Conservation (phyloP, 1,139 yeast genomes). For the Candida mesenterica region DNA sequence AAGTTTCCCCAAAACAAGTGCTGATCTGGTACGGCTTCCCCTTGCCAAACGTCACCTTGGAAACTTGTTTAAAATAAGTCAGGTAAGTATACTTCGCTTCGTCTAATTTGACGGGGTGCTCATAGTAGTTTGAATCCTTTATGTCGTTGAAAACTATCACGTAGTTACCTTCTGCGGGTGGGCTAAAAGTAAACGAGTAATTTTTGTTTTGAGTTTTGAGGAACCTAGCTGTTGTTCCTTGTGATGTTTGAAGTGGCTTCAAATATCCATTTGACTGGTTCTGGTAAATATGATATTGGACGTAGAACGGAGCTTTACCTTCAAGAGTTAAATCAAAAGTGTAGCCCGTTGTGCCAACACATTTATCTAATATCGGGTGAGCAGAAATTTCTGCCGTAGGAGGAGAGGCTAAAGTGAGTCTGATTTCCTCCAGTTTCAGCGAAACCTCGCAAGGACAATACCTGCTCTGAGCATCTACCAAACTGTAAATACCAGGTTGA, state of each 20-base stretch:
- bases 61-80: slow-evolving; percentile 52
- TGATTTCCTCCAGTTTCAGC: slow-evolving; percentile 29
- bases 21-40: slow-evolving; percentile 15
- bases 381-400: slow-evolving; percentile 57
- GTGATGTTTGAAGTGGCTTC: slow-evolving; percentile 31
- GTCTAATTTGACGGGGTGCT: slow-evolving; percentile 30
- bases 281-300: slow-evolving; percentile 61
- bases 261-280: slow-evolving; percentile 31
- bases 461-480: slow-evolving; percentile 53
- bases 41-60: slow-evolving; percentile 33
- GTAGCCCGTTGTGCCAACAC: slow-evolving; percentile 89
- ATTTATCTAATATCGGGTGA: slow-evolving; percentile 70
- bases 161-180: slow-evolving; percentile 78
- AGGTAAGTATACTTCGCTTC: slow-evolving; percentile 42
- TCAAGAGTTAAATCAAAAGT: slow-evolving; percentile 64
- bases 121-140: slow-evolving; percentile 53
- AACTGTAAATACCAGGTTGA: slow-evolving; percentile 61
- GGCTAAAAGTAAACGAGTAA: slow-evolving; percentile 62
- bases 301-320: slow-evolving; percentile 81
- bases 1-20: slow-evolving; percentile 42
- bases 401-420: slow-evolving; percentile 28
- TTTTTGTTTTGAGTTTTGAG: slow-evolving; percentile 22
- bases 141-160: slow-evolving; percentile 64
- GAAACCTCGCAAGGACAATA: slow-evolving; percentile 64
- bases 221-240: slow-evolving; percentile 28